These are phyloP conservation scores for Gossypium trilobum DNA, from an alignment of 441 rosid genomes.

Conservation along the genomic window DNA sequence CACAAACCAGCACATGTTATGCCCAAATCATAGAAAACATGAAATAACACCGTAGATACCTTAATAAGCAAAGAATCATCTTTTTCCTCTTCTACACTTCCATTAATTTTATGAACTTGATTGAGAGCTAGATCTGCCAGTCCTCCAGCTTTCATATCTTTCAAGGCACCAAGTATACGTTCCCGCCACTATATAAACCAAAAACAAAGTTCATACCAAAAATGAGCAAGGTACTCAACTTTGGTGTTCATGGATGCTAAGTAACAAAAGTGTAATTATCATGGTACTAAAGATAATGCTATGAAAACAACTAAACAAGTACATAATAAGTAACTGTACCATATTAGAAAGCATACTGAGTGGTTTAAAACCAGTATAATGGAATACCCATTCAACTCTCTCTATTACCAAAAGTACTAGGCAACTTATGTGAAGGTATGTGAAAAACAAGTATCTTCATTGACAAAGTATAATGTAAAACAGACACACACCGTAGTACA, in stretches of 20 bases:
- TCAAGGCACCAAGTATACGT: constrained; percentile 66
- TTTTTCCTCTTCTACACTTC: constrained; percentile 39
- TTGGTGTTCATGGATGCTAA: neutral
- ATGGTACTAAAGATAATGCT: neutral
- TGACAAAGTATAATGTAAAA: neutral
- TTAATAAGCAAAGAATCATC: constrained; percentile 36
- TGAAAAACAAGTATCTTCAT: neutral
- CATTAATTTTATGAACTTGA: constrained; percentile 42
- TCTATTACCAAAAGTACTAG: neutral
- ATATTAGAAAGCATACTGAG: neutral
- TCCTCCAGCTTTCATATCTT: constrained; percentile 61
- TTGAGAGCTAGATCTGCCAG: constrained; percentile 38
- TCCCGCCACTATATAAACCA: constrained; percentile 76
- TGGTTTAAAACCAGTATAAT: neutral
- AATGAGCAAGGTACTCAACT: neutral
- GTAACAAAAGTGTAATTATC: neutral
- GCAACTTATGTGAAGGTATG: neutral
- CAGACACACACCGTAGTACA: neutral
- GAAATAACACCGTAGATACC: constrained; percentile 34
- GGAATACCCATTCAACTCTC: neutral
- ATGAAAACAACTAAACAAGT: neutral
- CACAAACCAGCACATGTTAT: neutral
- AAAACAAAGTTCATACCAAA: constrained; percentile 9
- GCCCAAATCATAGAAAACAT: constrained; percentile 11
- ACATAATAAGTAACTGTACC: neutral